Evolutionary conservation across 129 eudicot genomes (phyloP).

Genomic region (Pittosporum tobira): DNA sequence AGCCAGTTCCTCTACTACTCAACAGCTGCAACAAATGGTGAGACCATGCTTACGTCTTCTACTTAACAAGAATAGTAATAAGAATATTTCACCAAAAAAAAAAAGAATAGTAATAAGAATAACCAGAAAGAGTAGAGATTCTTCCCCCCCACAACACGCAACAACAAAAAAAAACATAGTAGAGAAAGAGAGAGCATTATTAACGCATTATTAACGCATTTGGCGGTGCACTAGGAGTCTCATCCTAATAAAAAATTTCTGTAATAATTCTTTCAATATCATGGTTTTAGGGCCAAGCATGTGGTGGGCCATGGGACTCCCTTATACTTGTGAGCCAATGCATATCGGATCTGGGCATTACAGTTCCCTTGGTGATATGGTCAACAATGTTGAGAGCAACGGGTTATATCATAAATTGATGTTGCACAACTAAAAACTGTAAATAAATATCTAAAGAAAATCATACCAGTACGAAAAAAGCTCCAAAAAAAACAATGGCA

Average conservation of each 20-base stretch:
- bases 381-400: not conserved
- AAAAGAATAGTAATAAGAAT: too few relatives aligned
- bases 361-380: too few relatives aligned
- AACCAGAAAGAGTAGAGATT: too few relatives aligned
- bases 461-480: conserved; percentile 72
- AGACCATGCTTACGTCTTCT: not conserved
- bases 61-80: too few relatives aligned
- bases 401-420: not conserved
- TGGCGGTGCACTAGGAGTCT: not conserved
- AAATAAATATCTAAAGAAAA: not conserved
- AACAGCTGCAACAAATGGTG: conserved; percentile 38
- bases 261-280: too few relatives aligned
- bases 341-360: too few relatives aligned
- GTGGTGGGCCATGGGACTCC: too few relatives aligned
- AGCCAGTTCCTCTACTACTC: conserved; percentile 59
- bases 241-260: not conserved
- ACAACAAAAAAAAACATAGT: too few relatives aligned
- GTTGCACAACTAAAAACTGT: not conserved
- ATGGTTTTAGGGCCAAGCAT: too few relatives aligned
- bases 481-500: conserved; percentile 49
- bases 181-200: not conserved
- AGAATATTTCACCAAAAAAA: too few relatives aligned
- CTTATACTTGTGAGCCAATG: too few relatives aligned
- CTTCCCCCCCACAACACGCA: too few relatives aligned
- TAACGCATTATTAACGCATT: not conserved